These are phyloP conservation scores for Periconia macrospinosa DNA, from an alignment of 2,329 filamentous ascomycete species.

Conservation along the genomic window DNA sequence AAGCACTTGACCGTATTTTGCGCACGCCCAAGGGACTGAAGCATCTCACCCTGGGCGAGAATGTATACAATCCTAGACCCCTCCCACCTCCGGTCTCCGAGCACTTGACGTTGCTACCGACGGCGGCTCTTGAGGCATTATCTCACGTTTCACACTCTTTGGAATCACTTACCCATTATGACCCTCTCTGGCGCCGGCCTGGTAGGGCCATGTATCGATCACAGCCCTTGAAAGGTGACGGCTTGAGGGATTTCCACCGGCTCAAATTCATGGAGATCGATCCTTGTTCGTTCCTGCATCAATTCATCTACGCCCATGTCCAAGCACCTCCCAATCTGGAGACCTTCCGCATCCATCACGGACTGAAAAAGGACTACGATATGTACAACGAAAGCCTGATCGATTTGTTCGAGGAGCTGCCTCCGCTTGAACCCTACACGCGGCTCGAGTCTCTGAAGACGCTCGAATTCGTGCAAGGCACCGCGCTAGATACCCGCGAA, in stretches of 20 bases:
- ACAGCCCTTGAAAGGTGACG: constrained; percentile 22
- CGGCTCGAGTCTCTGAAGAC: constrained; percentile 26
- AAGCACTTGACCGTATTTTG: constrained; percentile 28
- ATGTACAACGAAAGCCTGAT: constrained; percentile 2
- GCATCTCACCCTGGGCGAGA: constrained; percentile 38
- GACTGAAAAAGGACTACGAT: neutral
- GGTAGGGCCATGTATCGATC: constrained; percentile 15
- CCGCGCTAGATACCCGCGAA: constrained; percentile 10
- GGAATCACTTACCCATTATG: constrained; percentile 28
- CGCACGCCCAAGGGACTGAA: constrained; percentile 31
- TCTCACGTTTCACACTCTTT: constrained; percentile 33
- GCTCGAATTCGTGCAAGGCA: constrained; percentile 31
- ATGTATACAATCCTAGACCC: constrained; percentile 25
- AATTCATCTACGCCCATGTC: constrained; percentile 26
- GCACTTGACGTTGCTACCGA: constrained; percentile 16
- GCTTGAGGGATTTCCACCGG: constrained; percentile 33
- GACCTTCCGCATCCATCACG: constrained; percentile 29
- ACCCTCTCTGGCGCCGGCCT: constrained; percentile 24
- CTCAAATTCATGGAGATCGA: constrained; percentile 34
- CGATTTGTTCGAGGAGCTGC: constrained; percentile 33
- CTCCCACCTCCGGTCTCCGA: constrained; percentile 10
- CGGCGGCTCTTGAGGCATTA: constrained; percentile 27
- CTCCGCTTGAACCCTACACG: constrained; percentile 26
- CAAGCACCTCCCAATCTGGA: constrained; percentile 33
- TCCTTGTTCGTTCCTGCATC: constrained; percentile 33